Percentiles rank a stretch among this genome's conserved stretches.
Evolutionary conservation across 1,284 basidiomycete genomes (phyloP).

Genomic region (Leucoagaricus sp.): DNA sequence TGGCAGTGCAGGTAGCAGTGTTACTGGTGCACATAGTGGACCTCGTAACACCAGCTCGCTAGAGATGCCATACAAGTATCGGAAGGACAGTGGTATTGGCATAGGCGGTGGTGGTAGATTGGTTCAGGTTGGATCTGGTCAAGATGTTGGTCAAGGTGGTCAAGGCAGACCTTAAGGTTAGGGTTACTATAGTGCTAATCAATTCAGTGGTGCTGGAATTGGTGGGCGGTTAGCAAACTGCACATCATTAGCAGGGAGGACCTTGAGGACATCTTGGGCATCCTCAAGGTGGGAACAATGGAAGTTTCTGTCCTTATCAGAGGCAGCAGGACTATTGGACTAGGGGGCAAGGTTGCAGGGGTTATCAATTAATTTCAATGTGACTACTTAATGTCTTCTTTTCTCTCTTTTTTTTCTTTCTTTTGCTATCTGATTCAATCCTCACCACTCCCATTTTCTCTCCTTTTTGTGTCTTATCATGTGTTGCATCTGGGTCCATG

Average conservation of each 20-base stretch:
- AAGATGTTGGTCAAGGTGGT: constrained; percentile 32
- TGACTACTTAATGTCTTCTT: too few species aligned
- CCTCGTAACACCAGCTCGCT: constrained; percentile 55
- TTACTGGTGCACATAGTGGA: constrained; percentile 34
- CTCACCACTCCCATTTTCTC: too few species aligned
- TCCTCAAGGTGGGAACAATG: constrained; percentile 61
- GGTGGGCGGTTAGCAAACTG: constrained; percentile 42
- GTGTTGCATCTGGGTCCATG: constrained; percentile 27
- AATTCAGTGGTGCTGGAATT: constrained; percentile 43
- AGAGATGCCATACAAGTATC: constrained; percentile 69
- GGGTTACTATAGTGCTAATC: constrained; percentile 61
- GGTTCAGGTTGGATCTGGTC: constrained; percentile 40
- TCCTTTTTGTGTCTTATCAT: too few species aligned
- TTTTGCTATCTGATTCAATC: too few species aligned
- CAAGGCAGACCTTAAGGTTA: constrained; percentile 43
- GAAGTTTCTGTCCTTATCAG: constrained; percentile 69
- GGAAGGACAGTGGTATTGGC: constrained; percentile 59
- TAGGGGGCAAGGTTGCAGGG: too few species aligned
- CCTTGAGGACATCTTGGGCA: constrained; percentile 69
- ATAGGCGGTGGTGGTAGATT: constrained; percentile 42
- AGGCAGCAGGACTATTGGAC: too few species aligned
- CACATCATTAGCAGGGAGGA: constrained; percentile 48
- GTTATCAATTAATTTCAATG: too few species aligned
- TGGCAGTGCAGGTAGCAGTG: too few species aligned
- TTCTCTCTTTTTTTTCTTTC: too few species aligned